A percentile compares a stretch with the other conserved stretches of the same genome.
phyloP scores from a whole-genome alignment of 2,329 filamentous ascomycete species.

The Fulvia fulva region DNA sequence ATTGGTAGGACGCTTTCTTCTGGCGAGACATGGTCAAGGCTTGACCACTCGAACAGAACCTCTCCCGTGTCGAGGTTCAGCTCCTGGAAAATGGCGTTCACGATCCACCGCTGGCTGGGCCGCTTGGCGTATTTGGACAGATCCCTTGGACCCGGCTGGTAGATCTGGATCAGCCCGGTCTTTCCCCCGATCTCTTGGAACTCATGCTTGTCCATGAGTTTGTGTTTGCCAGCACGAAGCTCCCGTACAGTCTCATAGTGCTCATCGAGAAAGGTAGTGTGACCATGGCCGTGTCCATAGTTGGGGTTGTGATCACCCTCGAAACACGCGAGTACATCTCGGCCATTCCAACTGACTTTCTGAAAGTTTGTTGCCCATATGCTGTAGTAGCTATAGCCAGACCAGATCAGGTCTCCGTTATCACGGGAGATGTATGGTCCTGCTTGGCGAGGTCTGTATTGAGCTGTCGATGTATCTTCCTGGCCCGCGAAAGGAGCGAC shows the following conservation, averaged over 20 bases:
- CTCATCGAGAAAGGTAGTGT: slow-evolving; percentile 51
- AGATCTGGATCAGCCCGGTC: slow-evolving; percentile 52
- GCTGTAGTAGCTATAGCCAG: slow-evolving; percentile 51
- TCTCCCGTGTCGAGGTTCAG: slow-evolving; percentile 35
- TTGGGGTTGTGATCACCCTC: slow-evolving; percentile 51
- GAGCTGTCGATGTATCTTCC: slow-evolving; percentile 25
- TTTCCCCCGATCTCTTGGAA: slow-evolving; percentile 52
- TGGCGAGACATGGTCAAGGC: slow-evolving; percentile 29
- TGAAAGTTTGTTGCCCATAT: slow-evolving; percentile 56
- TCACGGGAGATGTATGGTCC: slow-evolving; percentile 55
- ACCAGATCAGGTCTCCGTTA: slow-evolving; percentile 56
- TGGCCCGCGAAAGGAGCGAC: slow-evolving; percentile 36
- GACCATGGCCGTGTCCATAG: slow-evolving; percentile 54
- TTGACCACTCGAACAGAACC: slow-evolving; percentile 36
- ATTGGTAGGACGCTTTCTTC: slow-evolving; percentile 30
- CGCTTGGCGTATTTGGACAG: slow-evolving; percentile 9
- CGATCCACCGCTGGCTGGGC: slow-evolving; percentile 12
- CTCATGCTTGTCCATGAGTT: slow-evolving; percentile 45
- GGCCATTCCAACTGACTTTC: slow-evolving; percentile 47
- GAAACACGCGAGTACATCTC: slow-evolving; percentile 53
- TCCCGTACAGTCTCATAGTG: slow-evolving; percentile 54
- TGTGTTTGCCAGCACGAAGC: slow-evolving; percentile 50
- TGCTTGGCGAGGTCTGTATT: slow-evolving; percentile 49
- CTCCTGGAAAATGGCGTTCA: slow-evolving; percentile 36
- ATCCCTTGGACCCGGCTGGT: slow-evolving; percentile 46